Evolutionary conservation across 345 rosid genomes (phyloP).

Genomic region (Luvunga scandens): DNA sequence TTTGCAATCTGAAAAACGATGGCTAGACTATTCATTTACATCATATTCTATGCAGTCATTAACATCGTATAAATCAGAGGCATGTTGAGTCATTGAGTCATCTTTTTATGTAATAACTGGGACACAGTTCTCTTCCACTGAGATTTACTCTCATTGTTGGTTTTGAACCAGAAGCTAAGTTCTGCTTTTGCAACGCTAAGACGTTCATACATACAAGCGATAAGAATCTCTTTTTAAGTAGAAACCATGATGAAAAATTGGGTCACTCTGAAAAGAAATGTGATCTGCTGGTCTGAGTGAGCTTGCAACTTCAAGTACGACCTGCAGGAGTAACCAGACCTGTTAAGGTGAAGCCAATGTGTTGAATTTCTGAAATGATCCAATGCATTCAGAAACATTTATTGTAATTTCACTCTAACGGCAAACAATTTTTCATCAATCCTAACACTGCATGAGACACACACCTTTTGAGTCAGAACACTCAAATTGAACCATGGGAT

Average conservation of each 20-base stretch:
- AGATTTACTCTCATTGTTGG: not conserved
- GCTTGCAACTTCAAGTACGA: not conserved
- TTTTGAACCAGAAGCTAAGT: not conserved
- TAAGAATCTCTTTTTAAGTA: not conserved
- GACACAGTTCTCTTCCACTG: not conserved
- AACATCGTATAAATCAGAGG: not conserved
- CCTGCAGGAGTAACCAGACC: not conserved
- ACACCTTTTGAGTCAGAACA: too few relatives aligned
- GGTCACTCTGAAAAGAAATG: not conserved
- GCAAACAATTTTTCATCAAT: not conserved
- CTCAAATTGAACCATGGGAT: too few relatives aligned
- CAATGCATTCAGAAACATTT: not conserved
- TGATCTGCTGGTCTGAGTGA: not conserved
- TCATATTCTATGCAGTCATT: not conserved
- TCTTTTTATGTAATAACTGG: not conserved
- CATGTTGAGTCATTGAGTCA: not conserved
- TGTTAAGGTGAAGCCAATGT: not conserved
- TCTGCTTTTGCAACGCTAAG: not conserved
- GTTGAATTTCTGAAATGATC: not conserved
- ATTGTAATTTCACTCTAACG: not conserved
- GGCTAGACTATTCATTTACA: too few relatives aligned
- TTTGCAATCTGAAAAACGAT: not conserved
- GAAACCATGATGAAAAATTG: not conserved
- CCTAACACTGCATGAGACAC: not conserved
- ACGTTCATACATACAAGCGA: too few relatives aligned